A percentile compares a stretch with the other conserved stretches of the same genome.
Conservation (phyloP, 2,329 filamentous ascomycete genomes). For the Pseudocercospora macadamiae region DNA sequence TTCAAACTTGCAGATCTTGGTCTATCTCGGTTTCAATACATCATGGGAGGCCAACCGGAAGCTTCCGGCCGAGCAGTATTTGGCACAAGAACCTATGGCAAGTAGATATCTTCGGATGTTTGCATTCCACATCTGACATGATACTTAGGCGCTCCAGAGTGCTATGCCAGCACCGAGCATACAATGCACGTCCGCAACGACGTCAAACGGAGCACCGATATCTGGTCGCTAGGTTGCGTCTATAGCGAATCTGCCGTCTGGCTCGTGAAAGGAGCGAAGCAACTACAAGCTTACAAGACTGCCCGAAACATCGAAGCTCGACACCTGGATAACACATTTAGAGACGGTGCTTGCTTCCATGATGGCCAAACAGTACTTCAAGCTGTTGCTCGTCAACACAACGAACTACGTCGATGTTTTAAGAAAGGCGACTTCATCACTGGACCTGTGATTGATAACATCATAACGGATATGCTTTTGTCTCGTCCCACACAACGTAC, state of each 20-base stretch:
- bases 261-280: not conserved
- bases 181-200: not conserved
- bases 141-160: slow-evolving; percentile 7
- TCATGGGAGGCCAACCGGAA: not conserved
- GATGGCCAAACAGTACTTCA: slow-evolving; percentile 33
- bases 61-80: not conserved
- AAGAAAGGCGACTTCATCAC: slow-evolving; percentile 4
- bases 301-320: not conserved
- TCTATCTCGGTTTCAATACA: not conserved
- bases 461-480: slow-evolving; percentile 6
- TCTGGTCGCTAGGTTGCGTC: slow-evolving; percentile 3
- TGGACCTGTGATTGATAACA: not conserved
- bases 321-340: slow-evolving; percentile 15
- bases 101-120: not conserved
- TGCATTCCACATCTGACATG: too few species aligned
- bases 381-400: slow-evolving; percentile 32
- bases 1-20: slow-evolving; percentile 15
- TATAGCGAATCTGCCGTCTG: slow-evolving; percentile 4
- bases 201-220: not conserved
- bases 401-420: not conserved
- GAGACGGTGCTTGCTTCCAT: slow-evolving; percentile 37
- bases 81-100: slow-evolving; percentile 12
- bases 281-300: not conserved
- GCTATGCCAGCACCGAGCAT: not conserved
- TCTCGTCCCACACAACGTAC: not conserved